phyloP scores from a whole-genome alignment of 257 asterid species.

The Sherardia arvensis region DNA sequence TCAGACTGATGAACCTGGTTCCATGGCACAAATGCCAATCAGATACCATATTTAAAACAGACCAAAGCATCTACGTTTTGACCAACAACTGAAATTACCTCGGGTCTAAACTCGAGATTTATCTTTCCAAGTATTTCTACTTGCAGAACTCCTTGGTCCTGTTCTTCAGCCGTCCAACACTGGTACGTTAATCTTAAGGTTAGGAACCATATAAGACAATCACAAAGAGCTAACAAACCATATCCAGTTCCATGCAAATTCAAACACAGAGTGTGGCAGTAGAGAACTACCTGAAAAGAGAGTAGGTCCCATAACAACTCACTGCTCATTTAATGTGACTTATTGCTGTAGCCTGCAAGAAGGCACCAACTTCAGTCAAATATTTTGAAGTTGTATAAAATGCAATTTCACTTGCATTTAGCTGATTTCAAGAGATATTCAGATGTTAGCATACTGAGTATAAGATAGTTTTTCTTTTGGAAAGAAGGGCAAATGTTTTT shows the following conservation, averaged over 20 bases:
- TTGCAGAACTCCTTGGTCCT: constrained; percentile 29
- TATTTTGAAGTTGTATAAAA: background rate
- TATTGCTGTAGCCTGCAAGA: constrained; percentile 52
- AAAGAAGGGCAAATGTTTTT: background rate
- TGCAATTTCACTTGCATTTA: background rate
- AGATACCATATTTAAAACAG: constrained; percentile 1
- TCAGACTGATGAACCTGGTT: constrained; percentile 41
- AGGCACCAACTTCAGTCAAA: background rate
- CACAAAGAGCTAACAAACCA: constrained; percentile 46
- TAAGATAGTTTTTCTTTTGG: background rate
- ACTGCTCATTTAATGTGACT: constrained; percentile 48
- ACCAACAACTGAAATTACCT: constrained; percentile 30
- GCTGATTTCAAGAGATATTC: background rate
- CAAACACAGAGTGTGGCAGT: constrained; percentile 33
- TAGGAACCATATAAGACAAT: constrained; percentile 12
- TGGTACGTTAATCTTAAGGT: constrained; percentile 16
- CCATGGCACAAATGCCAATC: constrained; percentile 10
- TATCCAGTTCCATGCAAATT: constrained; percentile 40
- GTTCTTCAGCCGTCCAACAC: constrained; percentile 53
- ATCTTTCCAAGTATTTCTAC: constrained; percentile 70
- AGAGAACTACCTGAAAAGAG: constrained; percentile 75
- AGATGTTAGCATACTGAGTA: background rate
- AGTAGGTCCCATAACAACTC: constrained; percentile 54
- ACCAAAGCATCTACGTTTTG: background rate
- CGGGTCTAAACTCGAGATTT: constrained; percentile 32